Conservation (phyloP, 225 moss, liverwort and hornwort genomes). For the Rhytidiadelphus loreus region DNA sequence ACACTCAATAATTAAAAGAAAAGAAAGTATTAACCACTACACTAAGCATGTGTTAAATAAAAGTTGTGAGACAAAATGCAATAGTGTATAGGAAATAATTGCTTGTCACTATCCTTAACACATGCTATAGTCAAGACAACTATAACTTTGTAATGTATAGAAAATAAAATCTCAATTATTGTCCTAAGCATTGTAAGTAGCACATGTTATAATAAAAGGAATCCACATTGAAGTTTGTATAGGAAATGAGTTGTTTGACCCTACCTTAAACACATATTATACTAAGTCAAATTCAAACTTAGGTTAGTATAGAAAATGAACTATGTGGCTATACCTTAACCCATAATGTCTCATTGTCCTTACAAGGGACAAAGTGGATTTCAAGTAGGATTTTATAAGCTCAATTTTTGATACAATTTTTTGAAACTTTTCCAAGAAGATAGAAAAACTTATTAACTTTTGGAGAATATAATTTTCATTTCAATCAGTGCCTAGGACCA, state of each 20-base stretch:
- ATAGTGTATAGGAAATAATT: not conserved
- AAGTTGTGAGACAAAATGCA: not conserved
- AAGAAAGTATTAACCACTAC: not conserved
- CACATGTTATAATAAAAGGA: not conserved
- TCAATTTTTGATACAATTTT: not conserved
- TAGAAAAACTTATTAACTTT: not conserved
- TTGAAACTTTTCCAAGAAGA: not conserved
- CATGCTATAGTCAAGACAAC: not conserved
- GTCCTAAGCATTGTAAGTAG: too few relatives aligned
- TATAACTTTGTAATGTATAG: not conserved
- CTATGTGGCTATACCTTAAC: not conserved
- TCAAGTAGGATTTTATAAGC: not conserved
- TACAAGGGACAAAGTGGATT: not conserved
- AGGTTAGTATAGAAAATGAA: not conserved
- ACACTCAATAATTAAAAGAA: not conserved
- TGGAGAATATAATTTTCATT: too few relatives aligned
- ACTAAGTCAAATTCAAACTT: not conserved
- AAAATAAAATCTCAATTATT: not conserved
- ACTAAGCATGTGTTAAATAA: not conserved
- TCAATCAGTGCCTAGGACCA: not conserved
- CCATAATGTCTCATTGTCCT: not conserved
- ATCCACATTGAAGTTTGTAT: too few relatives aligned
- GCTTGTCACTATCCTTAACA: not conserved
- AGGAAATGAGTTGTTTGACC: not conserved
- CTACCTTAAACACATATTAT: not conserved